phyloP scores from a whole-genome alignment of 441 rosid species.

The Cnidoscolus chayamansa region DNA sequence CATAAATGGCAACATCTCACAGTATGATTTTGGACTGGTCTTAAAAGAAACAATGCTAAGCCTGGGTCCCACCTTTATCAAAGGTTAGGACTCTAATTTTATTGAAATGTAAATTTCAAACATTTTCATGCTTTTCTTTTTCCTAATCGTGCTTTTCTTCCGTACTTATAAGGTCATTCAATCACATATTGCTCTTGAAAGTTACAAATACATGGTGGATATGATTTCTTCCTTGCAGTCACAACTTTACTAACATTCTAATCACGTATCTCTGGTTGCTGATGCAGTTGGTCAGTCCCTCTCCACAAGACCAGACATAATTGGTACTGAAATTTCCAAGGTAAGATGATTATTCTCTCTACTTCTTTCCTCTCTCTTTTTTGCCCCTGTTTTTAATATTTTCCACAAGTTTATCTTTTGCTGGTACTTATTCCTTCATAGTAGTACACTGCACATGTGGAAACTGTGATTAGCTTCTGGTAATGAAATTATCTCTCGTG shows the following conservation, averaged over 20 bases:
- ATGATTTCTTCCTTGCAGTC: constrained; percentile 37
- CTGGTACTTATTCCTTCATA: not conserved
- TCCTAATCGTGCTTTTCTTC: constrained; percentile 6
- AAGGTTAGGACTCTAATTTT: constrained; percentile 51
- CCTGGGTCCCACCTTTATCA: constrained; percentile 94
- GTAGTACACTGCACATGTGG: not conserved
- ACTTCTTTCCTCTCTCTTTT: not conserved
- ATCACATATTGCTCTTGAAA: constrained; percentile 26
- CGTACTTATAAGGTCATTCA: constrained; percentile 14
- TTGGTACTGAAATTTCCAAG: constrained; percentile 88
- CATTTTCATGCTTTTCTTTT: constrained; percentile 6
- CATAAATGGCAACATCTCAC: constrained; percentile 42
- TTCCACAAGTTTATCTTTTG: not conserved
- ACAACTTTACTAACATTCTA: constrained; percentile 34
- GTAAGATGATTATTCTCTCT: constrained; percentile 38
- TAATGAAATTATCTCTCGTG: not conserved
- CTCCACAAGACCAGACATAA: constrained; percentile 93
- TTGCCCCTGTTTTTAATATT: not conserved
- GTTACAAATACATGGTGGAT: constrained; percentile 32
- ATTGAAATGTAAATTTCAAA: constrained; percentile 19
- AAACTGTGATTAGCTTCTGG: not conserved
- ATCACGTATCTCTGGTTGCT: constrained; percentile 46
- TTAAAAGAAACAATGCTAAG: constrained; percentile 81
- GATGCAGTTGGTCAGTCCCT: constrained; percentile 95
- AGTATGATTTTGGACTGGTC: constrained; percentile 64